Conservation (phyloP, 805 yeast genomes). For the Saccharomycopsis sp. region DNA sequence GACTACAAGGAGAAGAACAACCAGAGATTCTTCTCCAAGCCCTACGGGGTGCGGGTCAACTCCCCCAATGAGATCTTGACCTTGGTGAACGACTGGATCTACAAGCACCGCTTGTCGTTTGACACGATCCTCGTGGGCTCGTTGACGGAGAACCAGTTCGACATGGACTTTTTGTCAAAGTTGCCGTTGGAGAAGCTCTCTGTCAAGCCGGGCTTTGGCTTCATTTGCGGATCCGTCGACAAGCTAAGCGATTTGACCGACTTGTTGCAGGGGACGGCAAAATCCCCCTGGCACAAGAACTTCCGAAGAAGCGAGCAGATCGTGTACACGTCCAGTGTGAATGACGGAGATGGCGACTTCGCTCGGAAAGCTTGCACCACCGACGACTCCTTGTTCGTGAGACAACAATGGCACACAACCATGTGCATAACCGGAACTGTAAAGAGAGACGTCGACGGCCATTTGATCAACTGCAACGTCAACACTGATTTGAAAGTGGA, state of each 20-base stretch:
- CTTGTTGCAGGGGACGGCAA: conserved; percentile 31
- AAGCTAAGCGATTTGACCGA: conserved; percentile 46
- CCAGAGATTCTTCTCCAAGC: conserved; percentile 41
- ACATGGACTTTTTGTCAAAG: conserved; percentile 50
- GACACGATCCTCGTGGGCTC: conserved; percentile 93
- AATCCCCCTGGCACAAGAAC: conserved; percentile 39
- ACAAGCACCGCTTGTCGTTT: conserved; percentile 50
- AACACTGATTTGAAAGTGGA: conserved; percentile 84
- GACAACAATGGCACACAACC: conserved; percentile 94
- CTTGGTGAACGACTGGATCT: conserved; percentile 53
- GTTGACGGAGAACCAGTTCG: conserved; percentile 61
- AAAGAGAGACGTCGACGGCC: conserved; percentile 72
- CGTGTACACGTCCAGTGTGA: conserved; percentile 61
- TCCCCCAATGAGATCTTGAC: conserved; percentile 41
- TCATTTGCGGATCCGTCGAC: conserved; percentile 76
- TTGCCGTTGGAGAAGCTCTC: conserved; percentile 68
- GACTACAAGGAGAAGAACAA: conserved; percentile 56
- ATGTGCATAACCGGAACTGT: conserved; percentile 96
- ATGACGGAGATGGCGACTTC: conserved; percentile 29
- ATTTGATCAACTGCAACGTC: conserved; percentile 83
- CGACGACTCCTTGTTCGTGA: conserved; percentile 45
- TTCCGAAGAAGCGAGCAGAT: conserved; percentile 87
- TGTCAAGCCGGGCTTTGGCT: conserved; percentile 78
- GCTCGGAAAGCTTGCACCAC: conserved; percentile 22
- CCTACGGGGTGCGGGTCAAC: conserved; percentile 57